Evolutionary conservation across 345 rosid species (phyloP).

Genomic region (Jatropha curcas): DNA sequence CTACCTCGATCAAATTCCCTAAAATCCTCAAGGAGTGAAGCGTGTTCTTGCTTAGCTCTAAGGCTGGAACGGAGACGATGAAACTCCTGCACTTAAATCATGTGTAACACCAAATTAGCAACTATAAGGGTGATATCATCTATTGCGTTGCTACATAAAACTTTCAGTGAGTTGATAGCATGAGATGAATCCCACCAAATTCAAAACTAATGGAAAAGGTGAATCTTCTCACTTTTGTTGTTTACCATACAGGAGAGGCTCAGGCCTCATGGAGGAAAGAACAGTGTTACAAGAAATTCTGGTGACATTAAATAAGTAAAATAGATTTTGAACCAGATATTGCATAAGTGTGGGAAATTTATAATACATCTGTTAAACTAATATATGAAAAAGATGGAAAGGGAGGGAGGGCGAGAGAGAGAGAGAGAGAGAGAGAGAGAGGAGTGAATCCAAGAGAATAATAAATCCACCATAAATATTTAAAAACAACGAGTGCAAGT

Average conservation of each 20-base stretch:
- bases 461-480: neutral
- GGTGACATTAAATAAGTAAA: neutral
- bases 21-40: constrained; percentile 91
- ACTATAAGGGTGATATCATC: neutral
- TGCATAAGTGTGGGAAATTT: neutral
- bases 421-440: neutral
- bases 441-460: neutral
- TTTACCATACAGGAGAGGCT: neutral
- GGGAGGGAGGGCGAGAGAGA: neutral
- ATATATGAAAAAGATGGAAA: neutral
- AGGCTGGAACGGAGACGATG: constrained; percentile 86
- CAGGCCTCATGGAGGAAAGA: neutral
- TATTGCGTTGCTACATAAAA: neutral
- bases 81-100: constrained; percentile 83
- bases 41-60: constrained; percentile 90
- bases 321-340: neutral
- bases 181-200: constrained; percentile 4
- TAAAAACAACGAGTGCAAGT: too few species aligned
- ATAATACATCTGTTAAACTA: neutral
- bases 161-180: neutral
- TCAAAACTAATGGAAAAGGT: neutral
- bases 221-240: neutral
- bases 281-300: neutral
- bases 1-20: constrained; percentile 92
- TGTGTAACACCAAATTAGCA: constrained; percentile 28